phyloP scores from a whole-genome alignment of 1,284 basidiomycete species.

The Polyporus tsugae region DNA sequence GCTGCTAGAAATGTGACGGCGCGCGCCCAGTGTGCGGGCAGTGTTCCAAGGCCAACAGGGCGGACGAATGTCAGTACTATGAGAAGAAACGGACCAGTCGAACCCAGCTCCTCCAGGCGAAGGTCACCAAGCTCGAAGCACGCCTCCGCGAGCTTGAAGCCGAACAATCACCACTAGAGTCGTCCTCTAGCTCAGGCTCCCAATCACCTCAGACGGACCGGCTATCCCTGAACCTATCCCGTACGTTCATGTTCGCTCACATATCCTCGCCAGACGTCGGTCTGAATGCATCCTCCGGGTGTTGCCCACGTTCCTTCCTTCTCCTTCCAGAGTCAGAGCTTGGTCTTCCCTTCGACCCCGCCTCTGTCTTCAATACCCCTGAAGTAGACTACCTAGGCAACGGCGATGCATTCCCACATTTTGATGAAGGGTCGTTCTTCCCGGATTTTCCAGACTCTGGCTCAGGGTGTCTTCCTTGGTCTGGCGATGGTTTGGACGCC shows the following conservation, averaged over 20 bases:
- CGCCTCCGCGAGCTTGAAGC: constrained; percentile 62
- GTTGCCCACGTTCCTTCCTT: not conserved
- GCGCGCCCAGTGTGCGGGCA: constrained; percentile 63
- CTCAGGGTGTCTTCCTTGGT: constrained; percentile 19
- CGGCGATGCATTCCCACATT: constrained; percentile 12
- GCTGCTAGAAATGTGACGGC: constrained; percentile 64
- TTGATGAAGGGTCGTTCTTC: constrained; percentile 17
- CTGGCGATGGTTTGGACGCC: constrained; percentile 21
- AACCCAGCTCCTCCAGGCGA: constrained; percentile 66
- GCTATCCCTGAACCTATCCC: constrained; percentile 10
- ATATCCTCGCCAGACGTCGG: not conserved
- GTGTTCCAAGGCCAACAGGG: constrained; percentile 61
- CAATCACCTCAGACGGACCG: constrained; percentile 26
- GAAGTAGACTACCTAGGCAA: constrained; percentile 29
- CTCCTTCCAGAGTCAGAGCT: constrained; percentile 16
- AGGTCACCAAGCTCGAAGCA: constrained; percentile 59
- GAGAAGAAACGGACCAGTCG: constrained; percentile 68
- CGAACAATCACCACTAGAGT: constrained; percentile 35
- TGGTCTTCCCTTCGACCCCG: constrained; percentile 25
- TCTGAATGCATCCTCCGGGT: not conserved
- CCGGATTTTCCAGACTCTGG: constrained; percentile 13
- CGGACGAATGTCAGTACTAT: constrained; percentile 64
- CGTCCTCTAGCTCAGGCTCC: constrained; percentile 30
- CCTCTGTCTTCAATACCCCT: constrained; percentile 26
- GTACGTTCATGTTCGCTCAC: constrained; percentile 5